Conservation (phyloP, 768 basidiomycete species). For the Kwoniella mangroviensis region DNA sequence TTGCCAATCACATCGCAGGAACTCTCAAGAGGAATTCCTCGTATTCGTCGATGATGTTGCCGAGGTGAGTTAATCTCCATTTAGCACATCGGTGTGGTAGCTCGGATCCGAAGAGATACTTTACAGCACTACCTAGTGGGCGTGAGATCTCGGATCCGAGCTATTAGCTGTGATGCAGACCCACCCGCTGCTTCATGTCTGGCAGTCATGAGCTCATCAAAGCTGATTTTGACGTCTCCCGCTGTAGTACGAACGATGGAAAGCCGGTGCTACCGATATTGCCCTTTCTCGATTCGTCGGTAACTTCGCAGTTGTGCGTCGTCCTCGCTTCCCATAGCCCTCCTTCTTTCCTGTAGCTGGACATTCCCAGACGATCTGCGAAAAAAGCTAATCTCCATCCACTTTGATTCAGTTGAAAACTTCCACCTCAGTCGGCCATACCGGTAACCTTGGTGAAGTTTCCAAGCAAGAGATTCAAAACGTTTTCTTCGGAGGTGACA, state of each 20-base stretch:
- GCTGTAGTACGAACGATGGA: conserved; percentile 49
- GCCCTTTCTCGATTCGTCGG: conserved; percentile 50
- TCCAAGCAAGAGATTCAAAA: conserved; percentile 52
- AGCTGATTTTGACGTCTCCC: conserved; percentile 4
- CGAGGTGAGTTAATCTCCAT: conserved; percentile 38
- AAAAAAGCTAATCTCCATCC: not conserved
- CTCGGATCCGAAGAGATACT: not conserved
- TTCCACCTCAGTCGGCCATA: conserved; percentile 47
- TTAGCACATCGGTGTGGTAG: not conserved
- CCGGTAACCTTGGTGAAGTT: conserved; percentile 47
- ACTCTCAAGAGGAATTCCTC: conserved; percentile 28
- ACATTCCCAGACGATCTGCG: not conserved
- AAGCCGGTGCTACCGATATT: conserved; percentile 46
- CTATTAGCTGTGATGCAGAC: too few species aligned
- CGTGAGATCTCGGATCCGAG: too few species aligned
- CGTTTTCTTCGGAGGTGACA: conserved; percentile 52
- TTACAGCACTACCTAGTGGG: too few species aligned
- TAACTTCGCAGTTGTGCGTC: conserved; percentile 48
- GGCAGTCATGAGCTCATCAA: not conserved
- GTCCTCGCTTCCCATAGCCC: not conserved
- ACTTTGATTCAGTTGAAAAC: conserved; percentile 42
- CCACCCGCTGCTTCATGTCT: too few species aligned
- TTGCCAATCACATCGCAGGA: not conserved
- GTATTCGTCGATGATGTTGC: conserved; percentile 49
- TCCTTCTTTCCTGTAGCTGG: too few species aligned